Conservation (phyloP, 1,284 basidiomycete species). For the Fomitopsis schrenkii region DNA sequence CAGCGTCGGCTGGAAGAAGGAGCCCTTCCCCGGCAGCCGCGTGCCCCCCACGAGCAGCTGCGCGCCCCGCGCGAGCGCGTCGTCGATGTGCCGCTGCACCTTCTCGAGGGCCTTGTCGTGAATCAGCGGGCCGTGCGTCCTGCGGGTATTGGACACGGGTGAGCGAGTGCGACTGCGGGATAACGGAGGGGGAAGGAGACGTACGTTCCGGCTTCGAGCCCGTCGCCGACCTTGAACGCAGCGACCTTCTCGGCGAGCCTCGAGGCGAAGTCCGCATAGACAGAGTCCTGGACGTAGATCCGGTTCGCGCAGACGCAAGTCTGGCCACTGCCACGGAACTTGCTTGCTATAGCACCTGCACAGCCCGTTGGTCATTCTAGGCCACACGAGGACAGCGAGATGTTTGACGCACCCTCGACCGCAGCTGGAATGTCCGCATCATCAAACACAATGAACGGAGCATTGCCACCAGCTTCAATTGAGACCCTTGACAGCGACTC, state of each 20-base stretch:
- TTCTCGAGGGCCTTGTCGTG: constrained; percentile 86
- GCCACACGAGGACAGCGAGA: not conserved
- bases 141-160: constrained; percentile 19
- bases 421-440: constrained; percentile 94
- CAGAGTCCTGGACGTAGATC: constrained; percentile 81
- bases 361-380: not conserved
- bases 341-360: constrained; percentile 77
- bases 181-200: constrained; percentile 23
- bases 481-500: constrained; percentile 51
- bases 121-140: constrained; percentile 94
- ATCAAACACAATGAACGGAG: constrained; percentile 95
- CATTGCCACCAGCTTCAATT: constrained; percentile 86
- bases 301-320: constrained; percentile 87
- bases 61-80: constrained; percentile 82
- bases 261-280: constrained; percentile 85
- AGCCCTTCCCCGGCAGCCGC: constrained; percentile 48
- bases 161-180: constrained; percentile 12
- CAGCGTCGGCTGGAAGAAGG: constrained; percentile 87
- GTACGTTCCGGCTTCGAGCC: constrained; percentile 76
- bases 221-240: constrained; percentile 90
- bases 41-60: constrained; percentile 87
- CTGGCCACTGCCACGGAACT: constrained; percentile 92
- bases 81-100: constrained; percentile 83
- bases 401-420: constrained; percentile 59
- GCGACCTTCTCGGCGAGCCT: constrained; percentile 80